Evolutionary conservation across 805 yeast genomes (phyloP), one percentile per base, ranked within the genome.

Genomic region (Candida oleophila): DNA sequence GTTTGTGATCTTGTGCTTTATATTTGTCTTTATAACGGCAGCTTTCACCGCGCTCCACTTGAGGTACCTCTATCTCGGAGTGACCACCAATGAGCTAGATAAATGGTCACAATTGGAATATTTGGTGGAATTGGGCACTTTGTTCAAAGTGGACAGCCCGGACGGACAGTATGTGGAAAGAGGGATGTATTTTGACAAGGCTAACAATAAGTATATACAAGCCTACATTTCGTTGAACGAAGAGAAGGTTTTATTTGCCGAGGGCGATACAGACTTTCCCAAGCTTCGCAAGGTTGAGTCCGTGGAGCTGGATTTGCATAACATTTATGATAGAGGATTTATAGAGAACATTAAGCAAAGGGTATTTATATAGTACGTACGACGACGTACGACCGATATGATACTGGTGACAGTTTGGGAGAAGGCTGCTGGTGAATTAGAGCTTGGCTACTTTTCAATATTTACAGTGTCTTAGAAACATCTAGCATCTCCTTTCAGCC

Each of bases 51-150:
- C 52, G 1, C 68, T 75, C 48, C 87, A 83, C 52, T 35, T 81
- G 21, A 57, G 72, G 28, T 73, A 79, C 51, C 66, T 86, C 2
- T 75, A 73, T 51, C 71, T 77, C 37, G 96, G 96, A 0, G 82
- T 82, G 60, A 86, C 94, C 11, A 84, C 91, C 3, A 85, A 84
- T 56, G 96, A 87, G 62, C 67, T 78, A 15, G 81, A 73, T 43
- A 87, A 87, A 57, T 87, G 95, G 95, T 77, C 68, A 16, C 80
- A 74, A 3, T 71, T 87, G 12, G 82, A 82, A 45, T 75, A 77
- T 42, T 68, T 81, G 47, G 55, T 73, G 2, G 41, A 53, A 14
- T 28, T 57, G 7, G 59, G 62, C 0, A 39, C 60, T 4, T 59
- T 76, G 2, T 73, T 61, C 51, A 54, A 50, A 37, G 46, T 59